Evolutionary conservation across 306 rosid genomes (phyloP).

Genomic region (Elaeagnus macrophylla): DNA sequence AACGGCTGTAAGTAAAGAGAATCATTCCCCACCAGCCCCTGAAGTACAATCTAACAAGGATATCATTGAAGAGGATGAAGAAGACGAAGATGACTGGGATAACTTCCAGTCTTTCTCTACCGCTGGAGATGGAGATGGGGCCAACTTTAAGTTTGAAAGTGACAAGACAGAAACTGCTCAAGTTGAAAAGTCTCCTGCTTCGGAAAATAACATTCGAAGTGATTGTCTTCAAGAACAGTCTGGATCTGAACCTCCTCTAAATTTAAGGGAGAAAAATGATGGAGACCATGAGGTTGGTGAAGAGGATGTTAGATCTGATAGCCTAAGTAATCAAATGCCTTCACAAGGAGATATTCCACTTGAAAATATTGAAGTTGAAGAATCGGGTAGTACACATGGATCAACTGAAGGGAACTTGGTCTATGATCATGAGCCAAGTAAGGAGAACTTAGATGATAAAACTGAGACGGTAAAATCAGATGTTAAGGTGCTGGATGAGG

Average conservation of each 20-base stretch:
- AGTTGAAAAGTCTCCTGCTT: conserved; percentile 26
- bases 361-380: conserved; percentile 9
- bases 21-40: conserved; percentile 16
- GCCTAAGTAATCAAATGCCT: conserved; percentile 8
- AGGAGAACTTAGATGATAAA: conserved; percentile 12
- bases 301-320: conserved; percentile 16
- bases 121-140: conserved; percentile 40
- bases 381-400: conserved; percentile 16
- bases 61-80: conserved; percentile 29
- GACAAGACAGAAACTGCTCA: conserved; percentile 19
- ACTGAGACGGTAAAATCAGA: conserved; percentile 16
- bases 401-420: conserved; percentile 10
- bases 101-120: conserved; percentile 83
- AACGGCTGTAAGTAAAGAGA: conserved; percentile 33
- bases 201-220: conserved; percentile 20
- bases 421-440: conserved; percentile 14
- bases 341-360: conserved; percentile 3
- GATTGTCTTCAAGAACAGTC: conserved; percentile 28
- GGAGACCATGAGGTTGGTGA: conserved; percentile 22
- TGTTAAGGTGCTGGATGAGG: conserved; percentile 1
- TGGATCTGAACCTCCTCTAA: conserved; percentile 20
- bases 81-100: conserved; percentile 90
- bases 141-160: conserved; percentile 30
- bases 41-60: conserved; percentile 16
- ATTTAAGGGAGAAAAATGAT: not conserved